A percentile compares a stretch with the other conserved stretches of the same genome.
phyloP scores from a whole-genome alignment of 1,284 basidiomycete genomes.

The Ceratobasidium sp. region DNA sequence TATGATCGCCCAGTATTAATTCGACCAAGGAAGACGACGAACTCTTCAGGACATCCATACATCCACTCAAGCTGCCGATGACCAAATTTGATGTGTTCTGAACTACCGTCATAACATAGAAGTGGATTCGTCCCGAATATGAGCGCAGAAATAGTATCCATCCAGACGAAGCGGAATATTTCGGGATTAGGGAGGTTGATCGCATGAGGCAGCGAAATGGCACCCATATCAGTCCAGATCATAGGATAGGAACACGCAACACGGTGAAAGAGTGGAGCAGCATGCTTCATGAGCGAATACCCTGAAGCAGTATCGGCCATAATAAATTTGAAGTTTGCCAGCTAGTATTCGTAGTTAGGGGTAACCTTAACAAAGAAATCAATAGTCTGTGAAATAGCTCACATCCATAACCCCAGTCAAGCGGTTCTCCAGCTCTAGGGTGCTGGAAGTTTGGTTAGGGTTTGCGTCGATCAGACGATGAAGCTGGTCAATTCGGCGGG shows the following conservation, averaged over 20 bases:
- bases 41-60: constrained; percentile 19
- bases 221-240: background rate
- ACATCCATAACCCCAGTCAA: constrained; percentile 3
- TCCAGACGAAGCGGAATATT: constrained; percentile 7
- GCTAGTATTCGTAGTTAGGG: background rate
- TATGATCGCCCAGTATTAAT: constrained; percentile 1
- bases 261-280: background rate
- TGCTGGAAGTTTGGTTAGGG: background rate
- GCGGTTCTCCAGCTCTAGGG: background rate
- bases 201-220: constrained; percentile 1
- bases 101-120: background rate
- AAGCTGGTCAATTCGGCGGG: constrained; percentile 1
- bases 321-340: constrained; percentile 6
- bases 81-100: background rate
- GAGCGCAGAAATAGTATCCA: constrained; percentile 7
- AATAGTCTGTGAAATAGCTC: background rate
- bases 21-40: background rate
- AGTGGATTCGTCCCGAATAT: constrained; percentile 14
- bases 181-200: background rate
- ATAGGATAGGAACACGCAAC: background rate
- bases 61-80: constrained; percentile 13
- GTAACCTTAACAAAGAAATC: background rate
- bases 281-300: constrained; percentile 5
- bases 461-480: background rate
- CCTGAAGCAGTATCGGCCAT: constrained; percentile 9